Evolutionary conservation across 2,329 filamentous ascomycete species (phyloP), one percentile per base, ranked within the genome.

Genomic region (Hymenotorrendiella dingleyae): DNA sequence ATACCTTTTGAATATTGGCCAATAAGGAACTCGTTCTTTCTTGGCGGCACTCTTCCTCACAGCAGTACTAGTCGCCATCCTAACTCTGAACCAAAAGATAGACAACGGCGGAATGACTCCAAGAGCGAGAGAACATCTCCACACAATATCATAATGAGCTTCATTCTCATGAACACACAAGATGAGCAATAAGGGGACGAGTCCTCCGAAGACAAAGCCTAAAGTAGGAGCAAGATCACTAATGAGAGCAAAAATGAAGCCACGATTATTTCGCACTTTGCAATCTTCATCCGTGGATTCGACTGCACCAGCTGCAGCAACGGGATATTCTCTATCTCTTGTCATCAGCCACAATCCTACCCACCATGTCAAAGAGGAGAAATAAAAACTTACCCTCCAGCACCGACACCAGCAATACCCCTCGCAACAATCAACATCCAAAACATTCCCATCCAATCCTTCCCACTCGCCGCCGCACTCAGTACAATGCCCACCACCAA

Each of bases 1-100:
- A 63, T 93, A 93, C 58, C 79, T 87, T 40, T 69, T 74, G 23
- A 74, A 40, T 1, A 73, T 69, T 1, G 78, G 62, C 37, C 53
- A 46, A 52, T 78, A 80, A 0, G 76, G 76, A 0, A 73, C 77
- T 47, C 68, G 64, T 29, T 61, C 62, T 14, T 29, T 38, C 53
- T 50, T 35, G 16, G 42, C 47, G 22, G 48, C 48, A 26, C 28
- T 32, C 23, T 48, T 45, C 6, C 37, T 36, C 20, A 43, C 50
- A 74, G 73, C 1, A 66, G 68, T 71, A 7, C 70, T 72, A 27
- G 71, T 66, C 6, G 65, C 62, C 70, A 76, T 74, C 36, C 68
- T 66, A 42, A 72, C 58, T 4, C 73, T 67, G 52, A 76, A 75
- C 59, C 67, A 72, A 55, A 74, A 72, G 49, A 75, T 71, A 4